Evolutionary conservation across 441 rosid species (phyloP).

Genomic region (Aleurites moluccanus): DNA sequence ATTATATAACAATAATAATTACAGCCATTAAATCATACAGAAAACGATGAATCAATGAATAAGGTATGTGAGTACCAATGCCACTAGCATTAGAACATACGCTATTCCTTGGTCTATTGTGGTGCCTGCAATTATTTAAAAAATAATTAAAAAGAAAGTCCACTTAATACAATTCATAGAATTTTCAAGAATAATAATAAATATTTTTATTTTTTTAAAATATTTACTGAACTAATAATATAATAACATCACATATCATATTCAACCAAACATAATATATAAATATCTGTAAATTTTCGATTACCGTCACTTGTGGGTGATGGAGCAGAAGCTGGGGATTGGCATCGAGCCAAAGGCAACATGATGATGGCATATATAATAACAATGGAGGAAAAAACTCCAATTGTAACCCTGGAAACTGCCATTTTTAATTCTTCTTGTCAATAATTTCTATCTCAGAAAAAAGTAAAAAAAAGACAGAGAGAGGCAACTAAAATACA

Average conservation of each 20-base stretch:
- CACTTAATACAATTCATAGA: no score
- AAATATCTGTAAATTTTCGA: no score
- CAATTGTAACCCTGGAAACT: conserved; percentile 34
- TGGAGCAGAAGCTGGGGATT: conserved; percentile 53
- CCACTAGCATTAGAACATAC: conserved; percentile 61
- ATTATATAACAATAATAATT: no score
- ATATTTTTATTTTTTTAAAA: no score
- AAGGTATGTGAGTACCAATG: no score
- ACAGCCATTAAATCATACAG: no score
- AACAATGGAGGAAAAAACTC: conserved; percentile 33
- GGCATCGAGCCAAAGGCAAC: conserved; percentile 50
- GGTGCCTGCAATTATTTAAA: conserved; percentile 47
- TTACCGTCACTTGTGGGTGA: conserved; percentile 64
- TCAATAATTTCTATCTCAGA: neutral
- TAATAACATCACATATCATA: no score
- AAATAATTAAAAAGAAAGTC: no score
- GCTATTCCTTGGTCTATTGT: conserved; percentile 76
- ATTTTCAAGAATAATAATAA: neutral
- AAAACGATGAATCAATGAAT: conserved; percentile 40
- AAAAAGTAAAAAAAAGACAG: no score
- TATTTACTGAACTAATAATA: no score
- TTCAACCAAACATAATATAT: no score
- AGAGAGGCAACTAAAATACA: neutral
- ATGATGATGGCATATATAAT: conserved; percentile 29
- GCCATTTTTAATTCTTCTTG: conserved; percentile 31